phyloP scores from a whole-genome alignment of 1,284 basidiomycete genomes.

The Heimioporus retisporus region DNA sequence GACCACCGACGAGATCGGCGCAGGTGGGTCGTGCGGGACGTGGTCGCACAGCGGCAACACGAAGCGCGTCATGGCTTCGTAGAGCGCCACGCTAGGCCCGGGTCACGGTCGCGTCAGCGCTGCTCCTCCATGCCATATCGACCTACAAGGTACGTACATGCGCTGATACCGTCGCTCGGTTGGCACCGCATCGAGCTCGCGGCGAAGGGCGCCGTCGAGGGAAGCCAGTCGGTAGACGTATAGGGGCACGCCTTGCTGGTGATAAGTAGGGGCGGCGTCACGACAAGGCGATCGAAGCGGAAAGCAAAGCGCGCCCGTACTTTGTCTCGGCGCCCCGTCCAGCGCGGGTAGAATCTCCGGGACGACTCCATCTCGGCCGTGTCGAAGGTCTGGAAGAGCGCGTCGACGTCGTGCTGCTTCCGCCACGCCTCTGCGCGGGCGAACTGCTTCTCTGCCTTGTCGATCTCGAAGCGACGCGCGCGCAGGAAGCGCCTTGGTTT shows the following conservation, averaged over 20 bases:
- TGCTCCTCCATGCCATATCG: too few relatives aligned
- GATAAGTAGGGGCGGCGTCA: constrained; percentile 4
- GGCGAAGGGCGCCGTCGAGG: constrained; percentile 60
- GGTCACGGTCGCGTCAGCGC: constrained; percentile 8
- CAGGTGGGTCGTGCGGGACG: constrained; percentile 64
- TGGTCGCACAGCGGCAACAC: constrained; percentile 71
- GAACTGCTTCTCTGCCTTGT: constrained; percentile 78
- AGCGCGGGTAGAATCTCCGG: constrained; percentile 77
- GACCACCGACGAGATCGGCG: constrained; percentile 70
- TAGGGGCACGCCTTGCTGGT: constrained; percentile 73
- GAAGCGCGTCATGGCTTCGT: constrained; percentile 76
- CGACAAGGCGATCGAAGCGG: constrained; percentile 1
- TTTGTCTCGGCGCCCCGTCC: constrained; percentile 83
- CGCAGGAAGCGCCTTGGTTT: constrained; percentile 77
- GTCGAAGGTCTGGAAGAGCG: constrained; percentile 69
- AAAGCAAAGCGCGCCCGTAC: constrained; percentile 46
- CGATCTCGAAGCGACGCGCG: constrained; percentile 71
- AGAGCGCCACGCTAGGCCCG: constrained; percentile 58
- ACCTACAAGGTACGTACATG: constrained; percentile 61
- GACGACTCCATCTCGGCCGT: constrained; percentile 67
- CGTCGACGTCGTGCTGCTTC: constrained; percentile 65
- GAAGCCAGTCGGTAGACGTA: constrained; percentile 79
- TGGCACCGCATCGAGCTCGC: constrained; percentile 66
- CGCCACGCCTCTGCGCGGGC: constrained; percentile 73
- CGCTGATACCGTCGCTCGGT: constrained; percentile 70